Evolutionary conservation across 441 rosid species (phyloP), one percentile per base, ranked within the genome.

Genomic region (Cnidoscolus chayamansa): DNA sequence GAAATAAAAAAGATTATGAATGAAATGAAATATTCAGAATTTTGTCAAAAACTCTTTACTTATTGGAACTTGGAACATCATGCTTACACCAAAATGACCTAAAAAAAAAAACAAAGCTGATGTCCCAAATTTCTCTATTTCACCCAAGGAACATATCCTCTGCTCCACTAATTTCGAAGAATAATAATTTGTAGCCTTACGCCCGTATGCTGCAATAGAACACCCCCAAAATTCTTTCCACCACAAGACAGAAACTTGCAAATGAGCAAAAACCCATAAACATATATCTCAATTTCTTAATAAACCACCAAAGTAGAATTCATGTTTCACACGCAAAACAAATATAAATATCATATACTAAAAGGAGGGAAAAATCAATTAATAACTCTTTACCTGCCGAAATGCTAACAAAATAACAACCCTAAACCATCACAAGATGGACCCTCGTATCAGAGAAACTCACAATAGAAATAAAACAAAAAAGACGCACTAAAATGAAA

Each of bases 161-260:
- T 51, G 6, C 31, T n/a, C 60, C 4, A 40, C 56, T 65, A 12
- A 31, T 20, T 11, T 47, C 20, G 32, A 51, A n/a, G 59, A 31
- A 31, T 2, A n/a, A 25, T 13, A 66, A 19, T 20, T 1, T 4
- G 3, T 0, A 48, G 13, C 50, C 66, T 40, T n/a, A 63, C 0
- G 8, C 3, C 40, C 17, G 2, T 63, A 17, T 16, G 31, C 7
- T 37, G 15, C 30, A 63, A 63, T 40, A 8, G n/a, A 63, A 8
- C 20, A 32, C 25, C 1, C 45, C 3, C 2, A 54, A 40, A 54
- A 2, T 68, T 31, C 20, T 11, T 19, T 59, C 63, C 19, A 40
- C 62, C 43, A 37, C 71, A 45, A 48, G 13, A 71, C 4, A 50
- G 48, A 43, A 48, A 72, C 62, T 37, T 11, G 20, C 32, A 64